Percentiles rank a stretch among this genome's conserved stretches.
phyloP scores from a whole-genome alignment of 805 yeast genomes.

The Sugiyamaella valdiviana region DNA sequence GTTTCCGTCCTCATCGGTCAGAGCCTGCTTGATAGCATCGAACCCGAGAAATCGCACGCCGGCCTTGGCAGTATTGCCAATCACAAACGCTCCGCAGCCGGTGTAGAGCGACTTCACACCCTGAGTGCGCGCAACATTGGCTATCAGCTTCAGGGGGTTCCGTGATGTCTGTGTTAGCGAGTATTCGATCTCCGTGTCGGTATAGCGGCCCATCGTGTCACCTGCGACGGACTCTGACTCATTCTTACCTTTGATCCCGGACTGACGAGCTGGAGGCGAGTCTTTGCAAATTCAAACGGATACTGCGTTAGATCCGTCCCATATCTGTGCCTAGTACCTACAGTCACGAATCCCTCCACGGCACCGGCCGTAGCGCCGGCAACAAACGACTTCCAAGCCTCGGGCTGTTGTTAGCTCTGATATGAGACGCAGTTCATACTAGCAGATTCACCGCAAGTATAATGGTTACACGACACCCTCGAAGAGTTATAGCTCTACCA shows the following conservation, averaged over 20 bases:
- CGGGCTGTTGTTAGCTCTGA: slow-evolving; percentile 16
- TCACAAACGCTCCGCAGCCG: slow-evolving; percentile 94
- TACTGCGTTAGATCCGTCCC: slow-evolving; percentile 33
- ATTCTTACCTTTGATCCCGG: slow-evolving; percentile 16
- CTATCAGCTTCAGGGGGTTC: slow-evolving; percentile 78
- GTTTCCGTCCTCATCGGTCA: slow-evolving; percentile 80
- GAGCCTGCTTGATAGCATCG: slow-evolving; percentile 71
- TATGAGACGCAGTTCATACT: neutral
- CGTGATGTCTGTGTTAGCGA: slow-evolving; percentile 49
- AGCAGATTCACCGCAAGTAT: no score
- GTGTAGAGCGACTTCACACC: slow-evolving; percentile 78
- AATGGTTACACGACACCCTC: no score
- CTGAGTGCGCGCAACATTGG: slow-evolving; percentile 66
- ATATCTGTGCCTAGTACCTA: slow-evolving; percentile 7
- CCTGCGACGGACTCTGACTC: neutral
- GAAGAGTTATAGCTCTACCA: no score
- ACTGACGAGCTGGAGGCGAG: slow-evolving; percentile 69
- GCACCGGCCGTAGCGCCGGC: slow-evolving; percentile 45
- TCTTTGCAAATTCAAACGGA: slow-evolving; percentile 96
- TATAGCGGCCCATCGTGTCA: neutral
- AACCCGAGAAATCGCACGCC: slow-evolving; percentile 92
- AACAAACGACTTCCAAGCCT: slow-evolving; percentile 34
- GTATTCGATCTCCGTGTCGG: neutral
- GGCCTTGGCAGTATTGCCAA: slow-evolving; percentile 94
- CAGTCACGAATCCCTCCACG: slow-evolving; percentile 73